A percentile compares a stretch with the other conserved stretches of the same genome.
phyloP scores from a whole-genome alignment of 164 flowering plant species.

The Brasenia schreberi region DNA sequence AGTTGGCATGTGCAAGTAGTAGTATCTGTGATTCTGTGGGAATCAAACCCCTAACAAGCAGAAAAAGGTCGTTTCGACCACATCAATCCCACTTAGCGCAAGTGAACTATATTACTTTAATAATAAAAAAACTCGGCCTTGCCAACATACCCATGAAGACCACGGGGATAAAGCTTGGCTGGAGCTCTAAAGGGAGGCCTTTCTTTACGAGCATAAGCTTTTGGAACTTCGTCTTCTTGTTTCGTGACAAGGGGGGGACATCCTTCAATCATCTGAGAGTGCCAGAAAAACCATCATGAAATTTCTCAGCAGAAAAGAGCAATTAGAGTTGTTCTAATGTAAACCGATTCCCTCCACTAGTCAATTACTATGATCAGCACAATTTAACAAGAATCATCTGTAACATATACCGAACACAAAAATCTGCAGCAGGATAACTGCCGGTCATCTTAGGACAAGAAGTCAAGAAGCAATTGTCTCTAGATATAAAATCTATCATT shows the following conservation, averaged over 20 bases:
- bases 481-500: too few relatives aligned
- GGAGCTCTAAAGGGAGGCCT: slow-evolving; percentile 88
- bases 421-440: too few relatives aligned
- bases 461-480: too few relatives aligned
- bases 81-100: neutral
- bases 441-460: too few relatives aligned
- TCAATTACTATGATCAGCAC: too few relatives aligned
- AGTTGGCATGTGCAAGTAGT: too few relatives aligned
- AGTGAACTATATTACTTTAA: neutral
- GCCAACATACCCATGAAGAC: slow-evolving; percentile 60
- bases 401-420: too few relatives aligned
- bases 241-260: slow-evolving; percentile 53
- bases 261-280: slow-evolving; percentile 90
- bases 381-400: too few relatives aligned
- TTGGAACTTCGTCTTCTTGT: slow-evolving; percentile 53
- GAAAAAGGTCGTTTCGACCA: neutral
- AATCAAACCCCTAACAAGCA: neutral
- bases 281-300: neutral
- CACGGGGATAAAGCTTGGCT: slow-evolving; percentile 60
- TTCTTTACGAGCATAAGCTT: slow-evolving; percentile 47
- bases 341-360: too few relatives aligned
- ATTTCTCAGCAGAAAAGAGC: neutral
- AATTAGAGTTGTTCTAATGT: too few relatives aligned
- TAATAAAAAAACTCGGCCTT: neutral
- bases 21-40: too few relatives aligned